Evolutionary conservation across 176 grass and related monocot species (phyloP).

Genomic region (Paspalum notatum): DNA sequence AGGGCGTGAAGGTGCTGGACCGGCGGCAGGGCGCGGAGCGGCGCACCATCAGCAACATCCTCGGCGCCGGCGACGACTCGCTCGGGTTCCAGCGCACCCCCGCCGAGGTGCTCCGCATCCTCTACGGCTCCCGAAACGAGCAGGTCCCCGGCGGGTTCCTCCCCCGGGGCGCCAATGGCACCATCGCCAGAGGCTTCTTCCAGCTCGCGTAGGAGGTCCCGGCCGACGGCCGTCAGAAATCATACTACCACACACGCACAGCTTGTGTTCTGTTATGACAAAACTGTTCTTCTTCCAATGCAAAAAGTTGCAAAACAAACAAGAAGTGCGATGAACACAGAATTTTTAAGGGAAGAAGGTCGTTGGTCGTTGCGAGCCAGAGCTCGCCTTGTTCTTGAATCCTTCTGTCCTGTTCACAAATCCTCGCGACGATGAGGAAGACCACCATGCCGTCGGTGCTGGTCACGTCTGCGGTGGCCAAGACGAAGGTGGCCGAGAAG

Average conservation of each 20-base stretch:
- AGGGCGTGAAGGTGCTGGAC: constrained; percentile 61
- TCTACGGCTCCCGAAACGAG: constrained; percentile 67
- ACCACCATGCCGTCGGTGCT: too few relatives aligned
- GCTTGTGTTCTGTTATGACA: neutral
- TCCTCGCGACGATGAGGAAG: neutral
- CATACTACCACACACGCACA: too few relatives aligned
- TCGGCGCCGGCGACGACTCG: constrained; percentile 65
- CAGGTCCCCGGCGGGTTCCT: constrained; percentile 69
- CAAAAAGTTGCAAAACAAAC: too few relatives aligned
- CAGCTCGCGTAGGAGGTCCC: constrained; percentile 49
- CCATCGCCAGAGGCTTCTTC: constrained; percentile 53
- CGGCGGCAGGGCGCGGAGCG: constrained; percentile 52
- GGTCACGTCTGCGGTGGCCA: too few relatives aligned
- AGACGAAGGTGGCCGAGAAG: constrained; percentile 2
- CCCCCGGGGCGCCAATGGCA: constrained; percentile 66
- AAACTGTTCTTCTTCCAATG: neutral
- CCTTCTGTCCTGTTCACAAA: neutral
- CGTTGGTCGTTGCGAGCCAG: too few relatives aligned
- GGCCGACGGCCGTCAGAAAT: too few relatives aligned
- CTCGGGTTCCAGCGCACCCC: constrained; percentile 68
- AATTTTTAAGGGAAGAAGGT: neutral
- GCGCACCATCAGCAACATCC: constrained; percentile 60
- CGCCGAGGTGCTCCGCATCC: constrained; percentile 72
- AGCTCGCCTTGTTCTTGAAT: neutral
- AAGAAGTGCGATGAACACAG: too few relatives aligned